Evolutionary conservation across 495 filamentous ascomycete genomes (phyloP).

Genomic region (Monascus purpureus): DNA sequence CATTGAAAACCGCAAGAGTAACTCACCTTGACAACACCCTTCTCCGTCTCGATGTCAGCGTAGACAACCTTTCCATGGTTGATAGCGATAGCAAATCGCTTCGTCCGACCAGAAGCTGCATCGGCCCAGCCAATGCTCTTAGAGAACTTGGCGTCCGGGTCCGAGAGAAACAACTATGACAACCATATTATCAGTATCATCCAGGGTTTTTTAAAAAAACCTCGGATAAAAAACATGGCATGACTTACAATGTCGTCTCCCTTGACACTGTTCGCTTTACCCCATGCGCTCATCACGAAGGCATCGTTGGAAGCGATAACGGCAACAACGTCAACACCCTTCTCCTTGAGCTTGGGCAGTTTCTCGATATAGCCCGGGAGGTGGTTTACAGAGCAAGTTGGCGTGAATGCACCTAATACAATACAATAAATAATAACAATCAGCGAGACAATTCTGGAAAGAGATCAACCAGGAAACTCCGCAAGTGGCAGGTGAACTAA

Average conservation of each 20-base stretch:
- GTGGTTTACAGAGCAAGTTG: slow-evolving; percentile 75
- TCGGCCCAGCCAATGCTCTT: slow-evolving; percentile 67
- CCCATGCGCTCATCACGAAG: slow-evolving; percentile 90
- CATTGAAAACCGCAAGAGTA: not conserved
- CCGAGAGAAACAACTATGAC: slow-evolving; percentile 61
- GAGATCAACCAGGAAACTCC: not conserved
- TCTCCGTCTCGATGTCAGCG: slow-evolving; percentile 62
- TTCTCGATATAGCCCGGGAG: slow-evolving; percentile 73
- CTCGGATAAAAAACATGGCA: not conserved
- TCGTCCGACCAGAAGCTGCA: slow-evolving; percentile 47
- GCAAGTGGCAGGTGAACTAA: slow-evolving; percentile 9
- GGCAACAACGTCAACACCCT: slow-evolving; percentile 73
- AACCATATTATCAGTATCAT: slow-evolving; percentile 9
- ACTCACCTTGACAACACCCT: slow-evolving; percentile 34
- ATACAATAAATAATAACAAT: no score
- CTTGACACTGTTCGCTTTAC: slow-evolving; percentile 74
- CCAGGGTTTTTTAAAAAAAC: not conserved
- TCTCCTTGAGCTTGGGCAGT: slow-evolving; percentile 52
- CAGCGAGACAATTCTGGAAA: not conserved
- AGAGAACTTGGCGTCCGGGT: slow-evolving; percentile 61
- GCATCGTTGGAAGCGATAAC: slow-evolving; percentile 79
- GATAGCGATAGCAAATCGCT: slow-evolving; percentile 71
- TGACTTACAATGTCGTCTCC: slow-evolving; percentile 56
- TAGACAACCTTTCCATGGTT: slow-evolving; percentile 82
- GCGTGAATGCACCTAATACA: slow-evolving; percentile 93